These are phyloP conservation scores for Ustilago xerochloae DNA, from an alignment of 1,284 basidiomycete genomes.

Conservation along the genomic window DNA sequence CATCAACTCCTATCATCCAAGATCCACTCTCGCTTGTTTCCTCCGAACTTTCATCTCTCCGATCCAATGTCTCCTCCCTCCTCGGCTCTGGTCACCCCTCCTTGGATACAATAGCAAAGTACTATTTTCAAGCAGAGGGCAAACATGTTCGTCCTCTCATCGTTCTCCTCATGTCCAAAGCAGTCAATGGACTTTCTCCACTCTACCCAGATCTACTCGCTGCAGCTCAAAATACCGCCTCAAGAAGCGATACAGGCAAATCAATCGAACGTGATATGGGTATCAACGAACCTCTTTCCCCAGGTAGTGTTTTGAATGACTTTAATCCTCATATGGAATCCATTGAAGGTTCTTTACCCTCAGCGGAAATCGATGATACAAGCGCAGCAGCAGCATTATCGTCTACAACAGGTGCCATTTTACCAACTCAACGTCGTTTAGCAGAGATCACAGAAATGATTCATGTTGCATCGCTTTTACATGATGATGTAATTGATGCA, in stretches of 20 bases:
- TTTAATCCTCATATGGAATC: slow-evolving; percentile 75
- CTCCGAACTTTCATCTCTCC: slow-evolving; percentile 77
- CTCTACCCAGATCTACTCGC: slow-evolving; percentile 70
- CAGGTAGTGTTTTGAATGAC: slow-evolving; percentile 82
- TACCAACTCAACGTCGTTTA: slow-evolving; percentile 89
- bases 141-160: slow-evolving; percentile 92
- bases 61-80: slow-evolving; percentile 80
- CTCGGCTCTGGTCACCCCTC: slow-evolving; percentile 89
- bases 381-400: slow-evolving; percentile 15
- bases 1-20: slow-evolving; percentile 37
- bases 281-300: slow-evolving; percentile 78
- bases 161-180: slow-evolving; percentile 88
- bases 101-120: slow-evolving; percentile 87
- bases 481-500: slow-evolving; percentile 93
- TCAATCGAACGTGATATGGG: slow-evolving; percentile 60
- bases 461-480: slow-evolving; percentile 92
- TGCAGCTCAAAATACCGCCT: slow-evolving; percentile 62
- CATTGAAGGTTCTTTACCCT: slow-evolving; percentile 29
- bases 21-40: slow-evolving; percentile 61
- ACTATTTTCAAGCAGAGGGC: slow-evolving; percentile 80
- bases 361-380: slow-evolving; percentile 4
- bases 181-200: slow-evolving; percentile 83
- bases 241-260: slow-evolving; percentile 55
- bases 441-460: slow-evolving; percentile 99
- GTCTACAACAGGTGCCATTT: slow-evolving; percentile 59